phyloP scores from a whole-genome alignment of 371 early-diverging fungal genomes.

The Mucor racemosus region DNA sequence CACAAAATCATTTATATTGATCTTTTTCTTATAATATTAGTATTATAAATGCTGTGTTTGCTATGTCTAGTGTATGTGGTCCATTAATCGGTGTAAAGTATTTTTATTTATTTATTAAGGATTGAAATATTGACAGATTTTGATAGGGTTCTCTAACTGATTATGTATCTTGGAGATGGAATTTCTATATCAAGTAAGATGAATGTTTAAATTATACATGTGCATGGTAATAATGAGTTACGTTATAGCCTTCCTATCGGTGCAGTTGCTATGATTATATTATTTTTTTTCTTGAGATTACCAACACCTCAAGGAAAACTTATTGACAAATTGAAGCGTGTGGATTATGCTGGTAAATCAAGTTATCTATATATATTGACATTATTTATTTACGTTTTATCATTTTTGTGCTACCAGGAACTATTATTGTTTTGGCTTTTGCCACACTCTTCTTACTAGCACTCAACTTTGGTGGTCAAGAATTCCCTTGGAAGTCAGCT shows the following conservation, averaged over 20 bases:
- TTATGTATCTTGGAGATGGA: slow-evolving; percentile 44
- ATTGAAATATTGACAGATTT: too few species aligned
- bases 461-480: slow-evolving; percentile 56
- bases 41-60: slow-evolving; percentile 53
- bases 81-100: slow-evolving; percentile 49
- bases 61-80: slow-evolving; percentile 49
- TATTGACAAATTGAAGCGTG: slow-evolving; percentile 43
- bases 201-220: not conserved
- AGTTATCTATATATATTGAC: not conserved
- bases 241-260: slow-evolving; percentile 49
- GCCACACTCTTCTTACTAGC: slow-evolving; percentile 50
- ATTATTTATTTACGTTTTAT: not conserved
- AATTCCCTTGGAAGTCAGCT: slow-evolving; percentile 66
- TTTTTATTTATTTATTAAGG: too few species aligned
- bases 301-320: slow-evolving; percentile 36
- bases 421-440: slow-evolving; percentile 42
- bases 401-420: slow-evolving; percentile 13
- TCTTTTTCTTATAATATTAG: slow-evolving; percentile 11
- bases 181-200: slow-evolving; percentile 50
- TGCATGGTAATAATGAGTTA: not conserved
- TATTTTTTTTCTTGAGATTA: slow-evolving; percentile 35
- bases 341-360: slow-evolving; percentile 41
- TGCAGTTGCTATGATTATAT: slow-evolving; percentile 41
- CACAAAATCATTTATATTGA: not conserved
- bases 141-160: slow-evolving; percentile 43